Evolutionary conservation across 2,329 filamentous ascomycete species (phyloP), one percentile per base, ranked within the genome.

Genomic region (Calonectria pteridis): DNA sequence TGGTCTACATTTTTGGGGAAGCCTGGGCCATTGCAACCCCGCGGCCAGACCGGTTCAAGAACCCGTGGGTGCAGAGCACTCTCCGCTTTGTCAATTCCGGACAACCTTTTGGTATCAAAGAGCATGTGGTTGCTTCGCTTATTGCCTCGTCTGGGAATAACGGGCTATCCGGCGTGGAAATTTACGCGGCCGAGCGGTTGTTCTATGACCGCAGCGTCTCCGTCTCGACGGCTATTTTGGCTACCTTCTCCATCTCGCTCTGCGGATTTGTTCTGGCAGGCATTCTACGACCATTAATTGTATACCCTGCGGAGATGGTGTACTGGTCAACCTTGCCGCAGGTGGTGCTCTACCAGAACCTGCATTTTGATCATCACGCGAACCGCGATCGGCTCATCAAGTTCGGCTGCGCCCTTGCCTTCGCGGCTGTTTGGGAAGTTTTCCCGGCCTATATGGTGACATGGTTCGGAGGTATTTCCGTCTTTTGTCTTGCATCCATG

Each of bases 291-390:
- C 55, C 82, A 0, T 46, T 83, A 6, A 82, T 83, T 23, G 81
- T 83, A 18, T 82, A 83, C 31, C 82, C 81, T 5, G 76, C 79
- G 13, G 81, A 84, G 62, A 83, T 83, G 80, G 82, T 83, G 0
- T 83, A 82, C 67, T 83, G 81, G 82, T 75, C 75, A 0, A 81
- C 80, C 0, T 62, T 84, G 11, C 82, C 83, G 2, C 79, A 81
- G 18, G 80, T 84, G 0, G 79, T 81, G 2, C 77, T 83, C n/a
- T 83, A 78, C 53, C 83, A 84, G 62, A 83, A 79, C 20, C 77
- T 84, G 1, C 82, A 84, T 65, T 83, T 82, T 37, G 79, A 84
- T 35, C 74, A 68, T 7, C 69, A 53, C 6, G 77, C 75, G 49
- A 83, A 83, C 53, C 75, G 73, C 4, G 75, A 71, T 11, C 82